Percentiles rank a stretch among this genome's conserved stretches.
Conservation (phyloP, 345 rosid species). For the Melaleuca quinquenervia region DNA sequence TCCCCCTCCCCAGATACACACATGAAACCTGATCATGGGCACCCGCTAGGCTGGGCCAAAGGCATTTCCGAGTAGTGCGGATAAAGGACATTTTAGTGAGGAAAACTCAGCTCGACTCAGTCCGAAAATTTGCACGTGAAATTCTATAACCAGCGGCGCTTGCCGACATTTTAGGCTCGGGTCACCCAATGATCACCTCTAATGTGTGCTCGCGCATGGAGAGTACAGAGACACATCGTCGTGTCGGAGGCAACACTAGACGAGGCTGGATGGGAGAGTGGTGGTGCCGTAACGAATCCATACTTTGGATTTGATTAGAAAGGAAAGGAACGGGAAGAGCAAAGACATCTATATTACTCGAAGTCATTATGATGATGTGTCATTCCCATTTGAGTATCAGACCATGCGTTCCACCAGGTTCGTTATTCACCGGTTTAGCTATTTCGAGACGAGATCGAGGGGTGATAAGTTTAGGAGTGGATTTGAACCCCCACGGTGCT, state of each 20-base stretch:
- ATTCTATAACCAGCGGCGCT: too few relatives aligned
- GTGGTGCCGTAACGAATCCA: not conserved
- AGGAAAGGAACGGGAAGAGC: not conserved
- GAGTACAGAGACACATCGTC: not conserved
- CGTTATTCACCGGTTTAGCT: not conserved
- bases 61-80: not conserved
- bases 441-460: not conserved
- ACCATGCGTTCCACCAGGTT: not conserved
- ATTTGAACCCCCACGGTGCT: rapidly evolving
- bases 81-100: not conserved
- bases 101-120: not conserved
- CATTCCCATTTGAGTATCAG: not conserved
- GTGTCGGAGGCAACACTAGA: not conserved
- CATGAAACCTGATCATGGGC: too few relatives aligned
- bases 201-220: too few relatives aligned
- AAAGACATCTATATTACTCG: not conserved
- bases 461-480: not conserved
- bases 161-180: too few relatives aligned
- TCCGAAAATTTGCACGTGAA: too few relatives aligned
- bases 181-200: not conserved
- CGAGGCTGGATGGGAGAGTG: not conserved
- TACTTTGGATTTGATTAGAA: not conserved
- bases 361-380: not conserved
- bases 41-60: not conserved
- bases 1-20: too few relatives aligned